Percentiles rank a stretch among this genome's conserved stretches.
These are phyloP conservation scores for Boeremia exigua DNA, from an alignment of 2,329 filamentous ascomycete genomes.

Conservation along the genomic window DNA sequence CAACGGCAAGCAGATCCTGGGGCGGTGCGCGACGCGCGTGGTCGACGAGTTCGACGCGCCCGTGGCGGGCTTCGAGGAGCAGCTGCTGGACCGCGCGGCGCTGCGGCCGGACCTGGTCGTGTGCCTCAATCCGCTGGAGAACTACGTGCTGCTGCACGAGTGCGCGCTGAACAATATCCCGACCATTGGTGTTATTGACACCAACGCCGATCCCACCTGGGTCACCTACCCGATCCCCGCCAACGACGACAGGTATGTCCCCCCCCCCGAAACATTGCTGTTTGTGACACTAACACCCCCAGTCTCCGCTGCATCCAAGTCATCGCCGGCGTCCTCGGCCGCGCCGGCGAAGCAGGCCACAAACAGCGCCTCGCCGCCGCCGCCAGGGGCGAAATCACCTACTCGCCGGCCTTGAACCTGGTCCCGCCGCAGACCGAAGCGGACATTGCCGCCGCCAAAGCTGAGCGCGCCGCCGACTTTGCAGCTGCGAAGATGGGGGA, in stretches of 20 bases:
- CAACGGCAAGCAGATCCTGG: constrained; percentile 89
- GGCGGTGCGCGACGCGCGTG: constrained; percentile 71
- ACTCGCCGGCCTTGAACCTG: constrained; percentile 39
- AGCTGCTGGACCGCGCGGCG: constrained; percentile 67
- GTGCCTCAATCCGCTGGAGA: constrained; percentile 90
- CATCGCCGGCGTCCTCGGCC: constrained; percentile 83
- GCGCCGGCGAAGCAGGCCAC: constrained; percentile 81
- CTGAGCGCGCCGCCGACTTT: background rate
- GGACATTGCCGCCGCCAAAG: background rate
- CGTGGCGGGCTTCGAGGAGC: constrained; percentile 68
- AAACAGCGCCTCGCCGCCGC: constrained; percentile 69
- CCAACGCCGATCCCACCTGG: constrained; percentile 88
- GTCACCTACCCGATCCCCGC: constrained; percentile 96
- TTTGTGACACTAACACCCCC: constrained; percentile 1
- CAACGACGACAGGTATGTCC: constrained; percentile 85
- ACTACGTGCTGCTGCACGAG: constrained; percentile 88
- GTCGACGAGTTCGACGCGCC: constrained; percentile 76
- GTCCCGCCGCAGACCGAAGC: constrained; percentile 25
- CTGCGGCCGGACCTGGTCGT: constrained; percentile 89
- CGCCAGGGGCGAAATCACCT: constrained; percentile 67
- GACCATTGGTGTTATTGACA: constrained; percentile 94
- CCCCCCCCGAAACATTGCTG: no score
- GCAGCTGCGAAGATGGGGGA: background rate
- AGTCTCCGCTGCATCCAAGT: constrained; percentile 83
- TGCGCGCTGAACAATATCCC: constrained; percentile 87